A percentile compares a stretch with the other conserved stretches of the same genome.
These are phyloP conservation scores for Apiotrichum akiyoshidainum DNA, from an alignment of 1,284 basidiomycete species.

Conservation along the genomic window DNA sequence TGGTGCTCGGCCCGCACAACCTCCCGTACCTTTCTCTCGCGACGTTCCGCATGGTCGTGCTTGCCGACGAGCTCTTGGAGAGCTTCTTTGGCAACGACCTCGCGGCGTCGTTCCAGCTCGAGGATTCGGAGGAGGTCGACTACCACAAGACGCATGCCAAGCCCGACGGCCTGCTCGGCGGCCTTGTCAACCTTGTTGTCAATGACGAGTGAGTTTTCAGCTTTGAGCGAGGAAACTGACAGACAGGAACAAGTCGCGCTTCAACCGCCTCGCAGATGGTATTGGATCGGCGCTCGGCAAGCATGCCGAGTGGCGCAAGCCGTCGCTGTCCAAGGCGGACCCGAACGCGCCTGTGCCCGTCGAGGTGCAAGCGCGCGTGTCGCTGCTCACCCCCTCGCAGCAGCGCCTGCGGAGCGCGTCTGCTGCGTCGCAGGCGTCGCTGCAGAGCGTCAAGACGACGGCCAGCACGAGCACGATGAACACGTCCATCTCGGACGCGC, in stretches of 20 bases:
- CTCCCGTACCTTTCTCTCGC: conserved; percentile 72
- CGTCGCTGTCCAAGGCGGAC: conserved; percentile 79
- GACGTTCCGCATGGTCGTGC: conserved; percentile 94
- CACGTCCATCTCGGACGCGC: conserved; percentile 33
- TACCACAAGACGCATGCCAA: conserved; percentile 54
- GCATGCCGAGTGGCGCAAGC: conserved; percentile 60
- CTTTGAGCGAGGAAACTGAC: conserved; percentile 4
- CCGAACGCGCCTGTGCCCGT: conserved; percentile 54
- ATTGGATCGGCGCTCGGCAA: conserved; percentile 88
- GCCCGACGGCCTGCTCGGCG: conserved; percentile 66
- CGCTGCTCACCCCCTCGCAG: conserved; percentile 60
- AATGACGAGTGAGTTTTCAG: conserved; percentile 63
- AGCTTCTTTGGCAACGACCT: conserved; percentile 91
- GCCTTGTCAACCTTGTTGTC: conserved; percentile 80
- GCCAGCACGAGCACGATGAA: conserved; percentile 58
- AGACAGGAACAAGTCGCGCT: conserved; percentile 43
- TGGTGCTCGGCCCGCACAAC: conserved; percentile 55
- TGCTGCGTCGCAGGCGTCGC: conserved; percentile 36
- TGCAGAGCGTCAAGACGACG: conserved; percentile 43
- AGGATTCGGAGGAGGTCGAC: conserved; percentile 60
- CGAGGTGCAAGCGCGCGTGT: conserved; percentile 83
- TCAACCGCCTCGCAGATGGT: conserved; percentile 71
- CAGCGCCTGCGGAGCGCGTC: conserved; percentile 33
- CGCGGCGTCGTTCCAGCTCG: conserved; percentile 78
- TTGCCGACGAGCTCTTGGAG: conserved; percentile 90